These are phyloP conservation scores for Phaeophleospora eucalypticola DNA, from an alignment of 2,329 filamentous ascomycete species.

Conservation along the genomic window DNA sequence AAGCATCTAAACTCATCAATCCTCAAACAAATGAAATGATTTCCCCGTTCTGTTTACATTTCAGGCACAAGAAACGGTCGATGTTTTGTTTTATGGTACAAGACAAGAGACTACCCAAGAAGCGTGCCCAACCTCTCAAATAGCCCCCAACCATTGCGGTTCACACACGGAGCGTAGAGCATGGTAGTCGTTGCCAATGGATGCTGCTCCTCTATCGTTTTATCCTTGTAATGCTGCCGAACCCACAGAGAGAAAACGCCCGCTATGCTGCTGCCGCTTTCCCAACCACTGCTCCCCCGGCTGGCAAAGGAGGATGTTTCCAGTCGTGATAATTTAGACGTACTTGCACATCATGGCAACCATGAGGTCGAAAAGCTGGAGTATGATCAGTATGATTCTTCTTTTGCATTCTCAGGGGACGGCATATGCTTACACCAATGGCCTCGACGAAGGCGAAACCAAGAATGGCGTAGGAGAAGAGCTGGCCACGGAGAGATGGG, in stretches of 20 bases:
- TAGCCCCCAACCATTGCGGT: not conserved
- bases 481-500: constrained; percentile 89
- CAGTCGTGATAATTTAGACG: constrained; percentile 30
- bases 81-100: not conserved
- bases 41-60: too few species aligned
- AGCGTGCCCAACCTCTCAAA: not conserved
- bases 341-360: constrained; percentile 86
- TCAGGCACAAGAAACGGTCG: too few species aligned
- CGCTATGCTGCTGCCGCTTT: not conserved
- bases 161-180: not conserved
- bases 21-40: too few species aligned
- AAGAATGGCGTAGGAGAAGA: constrained; percentile 94
- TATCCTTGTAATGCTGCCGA: not conserved
- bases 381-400: constrained; percentile 1
- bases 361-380: constrained; percentile 73
- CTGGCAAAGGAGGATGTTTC: not conserved
- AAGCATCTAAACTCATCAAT: too few species aligned
- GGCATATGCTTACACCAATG: constrained; percentile 59
- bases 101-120: not conserved
- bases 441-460: constrained; percentile 94
- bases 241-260: not conserved
- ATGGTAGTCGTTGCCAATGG: not conserved
- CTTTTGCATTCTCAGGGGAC: too few species aligned
- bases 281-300: not conserved
- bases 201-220: not conserved